phyloP scores from a whole-genome alignment of 441 rosid species.

The Isatis lusitanica region DNA sequence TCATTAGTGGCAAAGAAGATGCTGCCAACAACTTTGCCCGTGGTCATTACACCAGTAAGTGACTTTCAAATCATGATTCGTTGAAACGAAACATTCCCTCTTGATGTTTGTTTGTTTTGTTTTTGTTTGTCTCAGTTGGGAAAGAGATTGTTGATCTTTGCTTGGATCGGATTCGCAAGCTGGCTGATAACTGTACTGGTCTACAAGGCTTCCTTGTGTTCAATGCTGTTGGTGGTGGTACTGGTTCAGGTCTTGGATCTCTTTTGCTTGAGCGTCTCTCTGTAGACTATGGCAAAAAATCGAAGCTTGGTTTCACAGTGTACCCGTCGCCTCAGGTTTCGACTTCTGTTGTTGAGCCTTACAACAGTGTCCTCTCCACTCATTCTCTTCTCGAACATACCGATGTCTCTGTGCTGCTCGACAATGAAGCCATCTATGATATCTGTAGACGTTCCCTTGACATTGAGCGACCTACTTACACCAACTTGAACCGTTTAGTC shows the following conservation, averaged over 20 bases:
- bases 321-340: slow-evolving; percentile 12
- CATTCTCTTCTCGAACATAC: slow-evolving; percentile 3
- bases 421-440: slow-evolving; percentile 6
- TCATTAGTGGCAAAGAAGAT: neutral
- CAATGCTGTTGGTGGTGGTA: slow-evolving; percentile 13
- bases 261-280: slow-evolving; percentile 2
- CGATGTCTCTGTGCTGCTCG: slow-evolving; percentile 4
- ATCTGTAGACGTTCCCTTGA: neutral
- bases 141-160: neutral
- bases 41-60: neutral
- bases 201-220: slow-evolving; percentile 11
- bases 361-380: slow-evolving; percentile 18
- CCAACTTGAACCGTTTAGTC: slow-evolving; percentile 40
- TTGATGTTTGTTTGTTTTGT: neutral
- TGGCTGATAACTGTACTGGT: slow-evolving; percentile 12
- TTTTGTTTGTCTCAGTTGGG: neutral
- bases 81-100: neutral
- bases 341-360: neutral
- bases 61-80: neutral
- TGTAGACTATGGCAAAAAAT: slow-evolving; percentile 6
- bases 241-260: slow-evolving; percentile 9
- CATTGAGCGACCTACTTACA: slow-evolving; percentile 27
- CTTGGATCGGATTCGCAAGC: neutral
- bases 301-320: slow-evolving; percentile 9
- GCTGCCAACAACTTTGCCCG: neutral